Conservation (phyloP, 306 rosid species). For the Acacia melanoxylon region DNA sequence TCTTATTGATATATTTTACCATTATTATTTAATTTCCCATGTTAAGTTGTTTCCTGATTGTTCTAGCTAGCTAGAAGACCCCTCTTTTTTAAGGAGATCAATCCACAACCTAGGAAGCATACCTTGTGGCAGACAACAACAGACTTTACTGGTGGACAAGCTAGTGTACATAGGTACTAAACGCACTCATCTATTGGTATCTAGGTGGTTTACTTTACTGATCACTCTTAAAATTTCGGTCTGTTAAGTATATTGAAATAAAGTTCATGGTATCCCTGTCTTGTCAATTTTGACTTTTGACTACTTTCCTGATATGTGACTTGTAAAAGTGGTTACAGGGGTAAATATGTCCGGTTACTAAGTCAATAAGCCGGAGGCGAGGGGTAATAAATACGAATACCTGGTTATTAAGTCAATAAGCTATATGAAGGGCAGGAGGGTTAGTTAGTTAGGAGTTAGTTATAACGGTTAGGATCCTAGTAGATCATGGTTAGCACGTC, state of each 20-base stretch:
- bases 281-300: background rate
- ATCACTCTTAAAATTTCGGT: background rate
- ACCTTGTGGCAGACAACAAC: slow-evolving; percentile 82
- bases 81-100: slow-evolving; percentile 77
- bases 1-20: background rate
- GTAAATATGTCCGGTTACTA: too few relatives aligned
- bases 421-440: too few relatives aligned
- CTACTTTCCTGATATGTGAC: background rate
- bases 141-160: slow-evolving; percentile 60
- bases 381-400: too few relatives aligned
- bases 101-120: slow-evolving; percentile 93
- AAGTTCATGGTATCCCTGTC: background rate
- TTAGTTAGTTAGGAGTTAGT: too few relatives aligned
- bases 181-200: background rate
- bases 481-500: too few relatives aligned
- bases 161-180: slow-evolving; percentile 43
- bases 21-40: slow-evolving; percentile 1
- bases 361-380: too few relatives aligned
- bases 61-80: slow-evolving; percentile 82
- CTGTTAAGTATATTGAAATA: background rate
- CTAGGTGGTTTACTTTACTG: background rate
- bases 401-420: too few relatives aligned
- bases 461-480: too few relatives aligned
- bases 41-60: slow-evolving; percentile 28
- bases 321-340: too few relatives aligned